Base-by-base conservation (phyloP, 2,329 filamentous ascomycete species). In the Talaromyces sp. region DNA sequence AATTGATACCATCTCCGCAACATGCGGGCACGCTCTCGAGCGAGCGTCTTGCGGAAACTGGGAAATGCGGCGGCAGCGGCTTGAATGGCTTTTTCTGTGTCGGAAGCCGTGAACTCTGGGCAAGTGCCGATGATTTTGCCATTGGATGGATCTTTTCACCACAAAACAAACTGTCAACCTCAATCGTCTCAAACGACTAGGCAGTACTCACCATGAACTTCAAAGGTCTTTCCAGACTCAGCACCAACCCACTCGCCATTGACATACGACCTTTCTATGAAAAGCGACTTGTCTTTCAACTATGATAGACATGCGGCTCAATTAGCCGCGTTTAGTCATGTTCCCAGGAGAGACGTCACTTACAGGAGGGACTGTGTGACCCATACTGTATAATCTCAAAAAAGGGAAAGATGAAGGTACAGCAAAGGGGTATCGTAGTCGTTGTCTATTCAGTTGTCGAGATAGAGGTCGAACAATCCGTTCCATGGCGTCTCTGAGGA, bases 161-260 rank as follows among this genome's bases (percentile, higher is more conserved):
- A 36, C 34, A 49, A 38, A 19, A 22, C n/a, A 38, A 36, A 58
- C 22, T 19, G 60, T 64, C 56, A 61, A 40, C n/a, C 1, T 3
- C 29, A 11, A 60, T 3, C 5, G 5, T 6, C 13, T 11, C 19
- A n/a, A 15, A 36, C 0, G 11, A 8, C n/a, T 17, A n/a, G 17
- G 34, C 29, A 43, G 51, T 36, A 67, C 74, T 69, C 79, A 89
- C 88, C 90, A 69, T 86, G 84, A 67, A 97, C 91, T 76, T 95
- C 89, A 78, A 98, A 99, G 54, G 92, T 97, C 85, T 96, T 89
- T 75, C 92, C 92, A 0, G 92, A 96, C 74, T 88, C 87, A 71
- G 94, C 91, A 71, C 86, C 85, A 68, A 96, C 86, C 91, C 93
- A 99, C 85, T 96, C 86, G 73, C 95, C 95, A 76, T 99, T 94